Conservation (phyloP, 352 stramenopile species). For the Plasmopara muralis region DNA sequence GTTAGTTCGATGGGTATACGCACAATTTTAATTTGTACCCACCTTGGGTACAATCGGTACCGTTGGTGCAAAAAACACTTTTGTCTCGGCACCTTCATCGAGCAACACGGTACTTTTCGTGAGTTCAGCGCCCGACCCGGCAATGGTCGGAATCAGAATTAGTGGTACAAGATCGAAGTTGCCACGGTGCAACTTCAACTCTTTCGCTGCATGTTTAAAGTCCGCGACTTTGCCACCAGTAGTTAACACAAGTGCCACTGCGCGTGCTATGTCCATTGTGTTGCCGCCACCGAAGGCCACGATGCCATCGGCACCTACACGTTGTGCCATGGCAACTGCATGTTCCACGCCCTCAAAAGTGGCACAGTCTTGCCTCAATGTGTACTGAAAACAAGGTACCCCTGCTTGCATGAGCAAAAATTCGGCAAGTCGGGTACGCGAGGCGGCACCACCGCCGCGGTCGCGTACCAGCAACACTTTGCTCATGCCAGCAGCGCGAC, state of each 20-base stretch:
- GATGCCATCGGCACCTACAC: slow-evolving; percentile 60
- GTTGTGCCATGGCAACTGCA: slow-evolving; percentile 40
- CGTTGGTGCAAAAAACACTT: slow-evolving; percentile 35
- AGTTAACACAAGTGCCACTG: slow-evolving; percentile 44
- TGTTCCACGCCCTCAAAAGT: slow-evolving; percentile 52
- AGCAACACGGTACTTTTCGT: slow-evolving; percentile 47
- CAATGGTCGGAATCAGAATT: slow-evolving; percentile 55
- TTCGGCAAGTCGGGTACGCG: slow-evolving; percentile 59
- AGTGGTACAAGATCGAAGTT: slow-evolving; percentile 27
- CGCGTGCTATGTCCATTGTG: slow-evolving; percentile 52
- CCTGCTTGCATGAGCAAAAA: slow-evolving; percentile 63
- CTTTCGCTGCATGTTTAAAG: slow-evolving; percentile 12
- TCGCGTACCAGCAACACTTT: slow-evolving; percentile 74
- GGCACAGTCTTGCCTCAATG: slow-evolving; percentile 56
- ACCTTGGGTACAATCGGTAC: slow-evolving; percentile 43
- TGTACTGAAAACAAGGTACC: slow-evolving; percentile 71
- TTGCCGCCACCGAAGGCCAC: slow-evolving; percentile 64
- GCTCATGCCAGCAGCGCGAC: slow-evolving; percentile 33
- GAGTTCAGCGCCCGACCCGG: slow-evolving; percentile 48
- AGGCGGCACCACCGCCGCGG: slow-evolving; percentile 42
- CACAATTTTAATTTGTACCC: slow-evolving; percentile 8
- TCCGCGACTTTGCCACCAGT: slow-evolving; percentile 34
- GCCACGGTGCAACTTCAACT: slow-evolving; percentile 17
- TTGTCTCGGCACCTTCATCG: slow-evolving; percentile 57
- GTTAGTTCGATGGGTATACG: slow-evolving; percentile 5